Base-by-base conservation (phyloP, 768 basidiomycete genomes). In the Termitomyces sp. region DNA sequence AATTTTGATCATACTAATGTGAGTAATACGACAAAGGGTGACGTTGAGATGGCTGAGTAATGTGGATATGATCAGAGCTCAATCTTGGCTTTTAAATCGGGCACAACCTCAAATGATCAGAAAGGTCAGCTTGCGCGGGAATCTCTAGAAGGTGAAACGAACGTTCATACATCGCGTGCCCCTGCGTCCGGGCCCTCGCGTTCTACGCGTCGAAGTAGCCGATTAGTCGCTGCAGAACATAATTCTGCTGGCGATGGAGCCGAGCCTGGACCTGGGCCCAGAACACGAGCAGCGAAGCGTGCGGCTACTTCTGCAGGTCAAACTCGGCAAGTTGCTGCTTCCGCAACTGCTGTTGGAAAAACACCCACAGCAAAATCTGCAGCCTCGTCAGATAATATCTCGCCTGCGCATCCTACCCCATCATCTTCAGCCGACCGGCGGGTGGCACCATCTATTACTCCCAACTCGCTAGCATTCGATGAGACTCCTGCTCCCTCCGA, bases 241-340 rank as follows among this genome's bases (percentile, higher is more conserved):
- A 57, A 43, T 16, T 37, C 18, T 33, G 49, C 6, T 34, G 37
- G 16, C 1, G 52, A 40, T 32, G 34, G 34, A 27, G 3, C 32
- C 45, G 60, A 59, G 20, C 27, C 26, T 26, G 62, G 60, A 34
- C 50, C 57, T 53, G 40, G 40, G 16, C 55, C 49, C n/a, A 62
- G 56, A 49, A 64, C 57, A n/a, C 57, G 59, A 39, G 49, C 59
- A 27, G 44, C 51, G 10, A 64, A 64, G 40, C 56, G 65, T 8
- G 43, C 32, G 40, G 24, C 46, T 7, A 27, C 62, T 39, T 56
- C 62, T 36, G 43, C 46, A 16, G 59, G 56, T 37, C 46, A 40
- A 30, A 20, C 53, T 26, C 56, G 48, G 45, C 13, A 57, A 62
- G 55, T 32, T 53, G 51, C 53, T 20, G 53, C 60, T 32, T 50